Evolutionary conservation across 108 stramenopile genomes (phyloP).

Genomic region (Skeletonema costatum): DNA sequence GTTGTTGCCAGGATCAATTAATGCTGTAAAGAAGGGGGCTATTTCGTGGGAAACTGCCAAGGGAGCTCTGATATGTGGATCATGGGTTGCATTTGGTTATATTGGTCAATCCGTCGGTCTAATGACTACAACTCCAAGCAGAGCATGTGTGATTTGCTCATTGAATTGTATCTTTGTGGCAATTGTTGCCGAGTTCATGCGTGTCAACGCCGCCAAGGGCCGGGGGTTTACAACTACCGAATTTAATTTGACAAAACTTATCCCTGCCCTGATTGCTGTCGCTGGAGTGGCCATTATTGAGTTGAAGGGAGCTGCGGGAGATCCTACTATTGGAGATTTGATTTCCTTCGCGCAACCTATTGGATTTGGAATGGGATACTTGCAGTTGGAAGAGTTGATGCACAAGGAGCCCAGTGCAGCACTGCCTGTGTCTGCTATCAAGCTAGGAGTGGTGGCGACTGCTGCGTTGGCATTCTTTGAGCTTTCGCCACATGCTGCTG

Average conservation of each 20-base stretch:
- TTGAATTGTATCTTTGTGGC: conserved; percentile 80
- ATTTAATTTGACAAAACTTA: conserved; percentile 57
- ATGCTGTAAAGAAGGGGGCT: conserved; percentile 24
- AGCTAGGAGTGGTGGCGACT: conserved; percentile 54
- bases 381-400: conserved; percentile 70
- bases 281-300: conserved; percentile 72
- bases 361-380: conserved; percentile 79
- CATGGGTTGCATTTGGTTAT: conserved; percentile 80
- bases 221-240: conserved; percentile 15
- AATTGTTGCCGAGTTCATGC: conserved; percentile 58
- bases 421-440: conserved; percentile 61
- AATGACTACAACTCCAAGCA: conserved; percentile 60
- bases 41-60: conserved; percentile 61
- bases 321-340: conserved; percentile 62
- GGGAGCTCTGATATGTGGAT: conserved; percentile 59
- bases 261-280: conserved; percentile 67
- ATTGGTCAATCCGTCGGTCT: conserved; percentile 69
- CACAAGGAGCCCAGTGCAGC: conserved; percentile 65
- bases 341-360: conserved; percentile 77
- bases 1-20: conserved; percentile 36
- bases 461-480: conserved; percentile 63
- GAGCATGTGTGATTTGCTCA: conserved; percentile 77
- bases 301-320: conserved; percentile 61
- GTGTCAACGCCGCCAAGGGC: conserved; percentile 42
- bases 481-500: conserved; percentile 33